phyloP scores from a whole-genome alignment of 176 grass and related monocot species.

The Cenchrus purpureus region DNA sequence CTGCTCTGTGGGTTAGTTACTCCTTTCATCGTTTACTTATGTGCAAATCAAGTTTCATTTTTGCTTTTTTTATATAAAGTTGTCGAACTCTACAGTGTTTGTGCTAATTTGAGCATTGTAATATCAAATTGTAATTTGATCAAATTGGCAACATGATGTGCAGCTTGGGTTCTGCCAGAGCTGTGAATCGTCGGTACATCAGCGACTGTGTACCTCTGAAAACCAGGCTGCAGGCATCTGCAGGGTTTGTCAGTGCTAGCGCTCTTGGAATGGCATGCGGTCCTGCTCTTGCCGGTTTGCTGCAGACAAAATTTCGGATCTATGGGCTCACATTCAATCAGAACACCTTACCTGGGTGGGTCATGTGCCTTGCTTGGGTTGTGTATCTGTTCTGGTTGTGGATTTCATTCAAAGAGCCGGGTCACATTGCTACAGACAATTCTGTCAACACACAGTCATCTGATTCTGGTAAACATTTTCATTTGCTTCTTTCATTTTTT shows the following conservation, averaged over 20 bases:
- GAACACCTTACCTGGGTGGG: conserved; percentile 88
- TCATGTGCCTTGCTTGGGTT: conserved; percentile 80
- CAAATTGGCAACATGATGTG: conserved; percentile 33
- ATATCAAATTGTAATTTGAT: neutral
- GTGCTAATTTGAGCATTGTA: neutral
- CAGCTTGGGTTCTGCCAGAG: conserved; percentile 90
- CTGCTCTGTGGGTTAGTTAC: conserved; percentile 76
- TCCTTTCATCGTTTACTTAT: neutral
- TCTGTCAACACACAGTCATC: conserved; percentile 27
- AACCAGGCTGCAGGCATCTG: conserved; percentile 82
- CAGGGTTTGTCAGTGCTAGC: conserved; percentile 93
- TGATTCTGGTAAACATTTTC: conserved; percentile 53
- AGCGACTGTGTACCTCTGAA: conserved; percentile 91
- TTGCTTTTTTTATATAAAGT: neutral
- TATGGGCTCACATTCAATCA: conserved; percentile 81
- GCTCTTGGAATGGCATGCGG: conserved; percentile 97
- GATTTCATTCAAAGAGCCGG: conserved; percentile 80
- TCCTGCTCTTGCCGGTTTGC: conserved; percentile 78
- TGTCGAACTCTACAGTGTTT: neutral
- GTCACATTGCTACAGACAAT: conserved; percentile 49
- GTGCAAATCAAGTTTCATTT: conserved; percentile 21
- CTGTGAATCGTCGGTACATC: conserved; percentile 95
- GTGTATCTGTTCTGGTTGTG: conserved; percentile 73
- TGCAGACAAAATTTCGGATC: conserved; percentile 75
- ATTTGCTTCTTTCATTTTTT: neutral